These are phyloP conservation scores for Leccinellum albellum DNA, from an alignment of 768 basidiomycete genomes.

Conservation along the genomic window DNA sequence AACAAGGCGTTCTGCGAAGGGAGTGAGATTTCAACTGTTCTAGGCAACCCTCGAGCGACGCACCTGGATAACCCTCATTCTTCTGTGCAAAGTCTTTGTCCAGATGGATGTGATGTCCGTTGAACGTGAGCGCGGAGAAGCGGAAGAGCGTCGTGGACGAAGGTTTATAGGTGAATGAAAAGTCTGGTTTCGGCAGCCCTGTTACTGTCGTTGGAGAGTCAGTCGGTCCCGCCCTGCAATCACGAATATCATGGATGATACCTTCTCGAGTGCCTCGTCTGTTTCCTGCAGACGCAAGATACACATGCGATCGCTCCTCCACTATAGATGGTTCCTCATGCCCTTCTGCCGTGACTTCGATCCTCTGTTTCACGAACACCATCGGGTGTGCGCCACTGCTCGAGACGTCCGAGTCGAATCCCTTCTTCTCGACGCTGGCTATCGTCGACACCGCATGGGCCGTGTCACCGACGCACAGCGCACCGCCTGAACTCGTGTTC, in stretches of 20 bases:
- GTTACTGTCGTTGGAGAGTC: slow-evolving; percentile 37
- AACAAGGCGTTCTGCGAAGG: slow-evolving; percentile 64
- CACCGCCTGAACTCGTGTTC: slow-evolving; percentile 37
- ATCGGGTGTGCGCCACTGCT: slow-evolving; percentile 53
- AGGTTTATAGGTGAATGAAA: slow-evolving; percentile 65
- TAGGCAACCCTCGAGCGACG: not conserved
- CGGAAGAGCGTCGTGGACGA: slow-evolving; percentile 73
- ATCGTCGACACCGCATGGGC: slow-evolving; percentile 49
- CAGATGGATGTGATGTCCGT: slow-evolving; percentile 81
- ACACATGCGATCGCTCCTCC: slow-evolving; percentile 71
- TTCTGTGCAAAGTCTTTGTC: slow-evolving; percentile 68
- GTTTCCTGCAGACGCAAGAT: slow-evolving; percentile 37
- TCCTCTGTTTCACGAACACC: slow-evolving; percentile 70
- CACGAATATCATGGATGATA: slow-evolving; percentile 14
- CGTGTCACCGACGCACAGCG: slow-evolving; percentile 51
- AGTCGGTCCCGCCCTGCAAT: not conserved
- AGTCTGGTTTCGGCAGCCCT: slow-evolving; percentile 49
- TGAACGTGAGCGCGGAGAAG: slow-evolving; percentile 84
- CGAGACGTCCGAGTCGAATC: slow-evolving; percentile 39
- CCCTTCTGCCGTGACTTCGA: slow-evolving; percentile 47
- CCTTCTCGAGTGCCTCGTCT: slow-evolving; percentile 42
- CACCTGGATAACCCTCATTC: slow-evolving; percentile 72
- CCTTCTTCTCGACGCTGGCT: slow-evolving; percentile 55
- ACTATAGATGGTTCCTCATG: slow-evolving; percentile 43
- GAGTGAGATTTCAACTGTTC: not conserved